Base-by-base conservation (phyloP, 2,329 filamentous ascomycete genomes). In the Penicillium psychrosexuale region DNA sequence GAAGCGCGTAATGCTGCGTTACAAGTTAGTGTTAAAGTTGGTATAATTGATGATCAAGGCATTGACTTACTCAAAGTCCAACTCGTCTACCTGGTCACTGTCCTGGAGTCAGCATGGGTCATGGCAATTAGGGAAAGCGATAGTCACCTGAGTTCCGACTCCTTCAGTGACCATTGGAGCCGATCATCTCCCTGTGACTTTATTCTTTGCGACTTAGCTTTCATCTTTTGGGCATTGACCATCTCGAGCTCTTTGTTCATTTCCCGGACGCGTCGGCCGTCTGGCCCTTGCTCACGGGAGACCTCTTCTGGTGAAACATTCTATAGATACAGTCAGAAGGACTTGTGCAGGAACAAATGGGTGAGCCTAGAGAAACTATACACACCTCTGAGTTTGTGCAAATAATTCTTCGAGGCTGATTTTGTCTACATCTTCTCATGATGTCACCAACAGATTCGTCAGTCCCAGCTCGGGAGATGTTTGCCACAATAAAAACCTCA, bases 231-330 rank as follows among this genome's bases (percentile, higher is more conserved):
- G 8, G n/a, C 30, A n/a, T 33, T 52, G 9, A 46, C 24, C 30
- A 2, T 39, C 27, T 52, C 31, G 34, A 52, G 12, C 17, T 52
- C 49, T 24, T 46, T n/a, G 13, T 52, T 46, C 34, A 52, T 52
- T 37, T n/a, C 19, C n/a, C 19, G 8, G 24, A 52, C 42, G 13
- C 34, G 49, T 36, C 40, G 49, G 17, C 40, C 22, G 31, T 45
- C 33, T 52, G 33, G 17, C 8, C 43, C 42, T 37, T 46, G 3
- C 28, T 40, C 28, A 31, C 43, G 30, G 30, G 43, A 33, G 15
- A 30, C 43, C 30, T 45, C 43, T 45, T 45, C 43, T n/a, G 30
- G 12, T 22, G 17, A 45, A 45, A 45, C 30, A 45, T 45, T 4
- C 43, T 45, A 33, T 22, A 12, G 8, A n/a, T 12, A 19, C 30